Conservation (phyloP, 2,329 filamentous ascomycete genomes). For the Achaetomium macrosporum region DNA sequence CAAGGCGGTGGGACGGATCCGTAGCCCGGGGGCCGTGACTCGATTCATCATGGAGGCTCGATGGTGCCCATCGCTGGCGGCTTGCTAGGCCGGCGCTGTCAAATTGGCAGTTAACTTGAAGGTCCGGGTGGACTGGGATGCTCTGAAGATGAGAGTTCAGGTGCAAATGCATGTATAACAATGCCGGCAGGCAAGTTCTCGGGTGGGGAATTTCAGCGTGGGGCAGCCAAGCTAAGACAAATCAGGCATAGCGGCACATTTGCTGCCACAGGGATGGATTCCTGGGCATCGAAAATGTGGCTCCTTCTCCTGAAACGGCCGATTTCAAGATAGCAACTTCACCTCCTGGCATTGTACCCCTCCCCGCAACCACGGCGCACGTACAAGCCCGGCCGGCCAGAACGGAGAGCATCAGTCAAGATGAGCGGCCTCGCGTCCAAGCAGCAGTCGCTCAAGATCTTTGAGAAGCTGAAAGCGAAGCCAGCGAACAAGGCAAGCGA, state of each 20-base stretch:
- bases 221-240: conserved; percentile 20
- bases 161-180: not conserved
- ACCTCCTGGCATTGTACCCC: not conserved
- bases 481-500: conserved; percentile 78
- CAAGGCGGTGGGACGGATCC: conserved; percentile 8
- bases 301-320: conserved; percentile 30
- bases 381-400: not conserved
- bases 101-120: no score
- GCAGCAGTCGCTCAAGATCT: conserved; percentile 92
- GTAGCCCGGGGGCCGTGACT: conserved; percentile 17
- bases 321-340: conserved; percentile 10
- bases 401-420: conserved; percentile 30
- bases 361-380: not conserved
- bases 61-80: conserved; percentile 29
- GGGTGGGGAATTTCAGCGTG: conserved; percentile 31
- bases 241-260: conserved; percentile 33
- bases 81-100: conserved; percentile 4
- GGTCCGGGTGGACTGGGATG: no score
- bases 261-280: conserved; percentile 29
- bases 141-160: no score
- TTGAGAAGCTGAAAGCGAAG: conserved; percentile 94
- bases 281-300: conserved; percentile 29
- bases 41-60: conserved; percentile 43
- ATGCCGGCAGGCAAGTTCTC: conserved; percentile 16
- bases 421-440: conserved; percentile 75